These are phyloP conservation scores for Nannochloropsis salina DNA, from an alignment of 108 stramenopile species.

Conservation along the genomic window DNA sequence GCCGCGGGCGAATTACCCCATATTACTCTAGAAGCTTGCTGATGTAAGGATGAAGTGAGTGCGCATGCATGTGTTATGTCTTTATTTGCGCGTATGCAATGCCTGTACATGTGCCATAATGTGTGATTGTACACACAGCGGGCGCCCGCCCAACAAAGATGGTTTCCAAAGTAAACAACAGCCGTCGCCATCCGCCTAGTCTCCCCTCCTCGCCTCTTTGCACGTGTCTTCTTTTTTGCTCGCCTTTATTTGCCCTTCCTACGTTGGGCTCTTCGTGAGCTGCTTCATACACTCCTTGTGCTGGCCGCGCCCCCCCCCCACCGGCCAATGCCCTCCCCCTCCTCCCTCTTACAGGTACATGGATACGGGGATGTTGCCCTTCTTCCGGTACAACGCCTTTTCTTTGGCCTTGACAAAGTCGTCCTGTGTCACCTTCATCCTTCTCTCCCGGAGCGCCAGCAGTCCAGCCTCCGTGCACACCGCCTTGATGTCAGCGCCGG, in stretches of 20 bases:
- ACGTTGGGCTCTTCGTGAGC: background rate
- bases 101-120: too few species aligned
- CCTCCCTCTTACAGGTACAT: constrained; percentile 63
- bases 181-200: too few species aligned
- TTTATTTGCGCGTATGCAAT: too few species aligned
- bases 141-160: too few species aligned
- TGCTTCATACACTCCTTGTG: background rate
- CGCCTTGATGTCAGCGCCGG: constrained; percentile 98
- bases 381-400: constrained; percentile 96
- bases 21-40: too few species aligned
- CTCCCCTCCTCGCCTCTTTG: too few species aligned
- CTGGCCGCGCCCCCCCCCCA: background rate
- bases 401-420: constrained; percentile 95
- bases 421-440: constrained; percentile 97
- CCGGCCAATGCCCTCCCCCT: background rate
- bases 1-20: too few species aligned
- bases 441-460: constrained; percentile 92
- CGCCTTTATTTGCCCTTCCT: background rate
- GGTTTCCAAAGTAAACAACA: too few species aligned
- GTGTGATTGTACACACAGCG: too few species aligned
- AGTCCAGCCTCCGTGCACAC: constrained; percentile 98
- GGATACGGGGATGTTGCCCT: constrained; percentile 97
- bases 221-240: background rate
- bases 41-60: too few species aligned
- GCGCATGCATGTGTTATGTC: too few species aligned